phyloP scores from a whole-genome alignment of 2,329 filamentous ascomycete genomes.

The Aspergillus fijiensis region DNA sequence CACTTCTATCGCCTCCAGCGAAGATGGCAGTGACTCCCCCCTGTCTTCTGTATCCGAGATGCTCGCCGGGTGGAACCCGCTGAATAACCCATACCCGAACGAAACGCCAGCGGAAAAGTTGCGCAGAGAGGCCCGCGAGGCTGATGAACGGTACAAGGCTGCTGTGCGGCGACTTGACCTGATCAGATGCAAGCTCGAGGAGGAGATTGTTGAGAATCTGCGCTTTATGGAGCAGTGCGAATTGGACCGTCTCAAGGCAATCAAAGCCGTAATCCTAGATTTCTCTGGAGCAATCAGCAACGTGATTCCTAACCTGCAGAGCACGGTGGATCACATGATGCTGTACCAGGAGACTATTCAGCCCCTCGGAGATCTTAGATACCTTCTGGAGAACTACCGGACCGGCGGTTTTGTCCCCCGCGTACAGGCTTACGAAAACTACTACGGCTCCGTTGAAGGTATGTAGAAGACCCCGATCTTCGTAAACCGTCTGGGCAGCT shows the following conservation, averaged over 20 bases:
- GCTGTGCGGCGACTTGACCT: conserved; percentile 83
- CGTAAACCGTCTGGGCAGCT: conserved; percentile 8
- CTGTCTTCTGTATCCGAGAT: conserved; percentile 85
- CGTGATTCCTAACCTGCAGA: conserved; percentile 92
- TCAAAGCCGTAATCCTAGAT: conserved; percentile 96
- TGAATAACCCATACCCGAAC: conserved; percentile 87
- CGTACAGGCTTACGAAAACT: conserved; percentile 95
- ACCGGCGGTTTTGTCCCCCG: conserved; percentile 89
- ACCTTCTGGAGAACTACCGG: conserved; percentile 93
- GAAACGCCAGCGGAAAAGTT: conserved; percentile 86
- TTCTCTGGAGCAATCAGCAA: conserved; percentile 98
- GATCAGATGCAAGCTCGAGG: conserved; percentile 89
- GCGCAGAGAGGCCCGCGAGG: conserved; percentile 81
- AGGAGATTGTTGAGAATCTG: conserved; percentile 87
- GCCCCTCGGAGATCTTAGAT: conserved; percentile 82
- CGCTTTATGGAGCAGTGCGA: conserved; percentile 97
- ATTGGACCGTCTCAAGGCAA: conserved; percentile 90
- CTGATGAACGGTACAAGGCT: conserved; percentile 90
- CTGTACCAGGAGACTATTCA: conserved; percentile 99
- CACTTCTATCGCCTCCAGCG: conserved; percentile 66
- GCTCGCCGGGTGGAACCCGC: conserved; percentile 85
- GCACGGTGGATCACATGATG: conserved; percentile 98
- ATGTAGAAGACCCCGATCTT: conserved; percentile 16
- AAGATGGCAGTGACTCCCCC: conserved; percentile 70
- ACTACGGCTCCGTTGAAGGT: conserved; percentile 93